Evolutionary conservation across 768 basidiomycete species (phyloP), one percentile per base, ranked within the genome.

Genomic region (Dioszegia crocea): DNA sequence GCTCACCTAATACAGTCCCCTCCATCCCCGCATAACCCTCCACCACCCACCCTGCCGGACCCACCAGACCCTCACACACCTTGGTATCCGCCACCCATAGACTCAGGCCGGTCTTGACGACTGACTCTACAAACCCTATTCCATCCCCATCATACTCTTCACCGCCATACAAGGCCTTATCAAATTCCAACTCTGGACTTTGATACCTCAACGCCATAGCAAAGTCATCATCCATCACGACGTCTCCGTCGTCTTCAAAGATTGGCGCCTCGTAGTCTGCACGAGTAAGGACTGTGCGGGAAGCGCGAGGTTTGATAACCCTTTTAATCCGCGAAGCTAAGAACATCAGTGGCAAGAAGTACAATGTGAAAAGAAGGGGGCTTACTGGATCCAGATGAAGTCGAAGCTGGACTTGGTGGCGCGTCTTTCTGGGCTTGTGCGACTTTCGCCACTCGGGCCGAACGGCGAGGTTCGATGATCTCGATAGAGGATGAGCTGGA

Each of bases 11-110:
- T 0, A 68, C 47, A 3, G 27, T 53, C 12, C 52, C 64, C 21
- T 50, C 23, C 62, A 69, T 63, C n/a, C 67, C 67, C 3, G 52
- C 67, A 48, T 65, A 69, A 4, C 67, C 67, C 33, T 66, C 59
- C 17, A 69, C 40, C 14, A 43, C 39, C 27, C 61, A 61, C 21
- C 27, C 12, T 23, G 21, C 39, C 27, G 41, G 29, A 0, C 38
- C 63, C 54, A 40, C 57, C 41, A 33, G 36, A 26, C 26, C 14
- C 50, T 49, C 55, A 33, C 57, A 61, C 2, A 10, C n/a, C 21
- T 27, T 16, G 10, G 51, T 50, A 55, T 68, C 64, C 30, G 40
- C 57, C 43, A 57, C 58, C 67, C 67, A 69, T 14, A 27, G 52
- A 26, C 52, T 41, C 39, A 43, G 1, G 46, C 59, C 26, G 38